phyloP scores from a whole-genome alignment of 2,329 filamentous ascomycete species.

The Albophoma yamanashiensis region DNA sequence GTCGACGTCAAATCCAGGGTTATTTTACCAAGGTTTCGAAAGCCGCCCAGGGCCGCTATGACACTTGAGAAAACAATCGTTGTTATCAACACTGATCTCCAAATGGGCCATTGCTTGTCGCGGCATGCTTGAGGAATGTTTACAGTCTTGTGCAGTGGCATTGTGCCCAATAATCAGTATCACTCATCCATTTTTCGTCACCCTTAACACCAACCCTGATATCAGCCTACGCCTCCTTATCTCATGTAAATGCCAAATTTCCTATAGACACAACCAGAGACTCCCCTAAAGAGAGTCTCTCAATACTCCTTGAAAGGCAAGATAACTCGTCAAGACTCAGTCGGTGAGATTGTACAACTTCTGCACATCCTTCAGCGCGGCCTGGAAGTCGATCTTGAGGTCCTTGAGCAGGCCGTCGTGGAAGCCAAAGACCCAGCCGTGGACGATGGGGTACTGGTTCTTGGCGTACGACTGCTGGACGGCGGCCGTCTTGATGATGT shows the following conservation, averaged over 20 bases:
- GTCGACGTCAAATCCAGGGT: no score
- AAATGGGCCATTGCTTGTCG: no score
- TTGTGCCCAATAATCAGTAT: background rate
- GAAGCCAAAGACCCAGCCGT: constrained; percentile 66
- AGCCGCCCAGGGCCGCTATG: no score
- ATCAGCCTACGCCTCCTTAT: background rate
- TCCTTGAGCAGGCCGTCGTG: constrained; percentile 56
- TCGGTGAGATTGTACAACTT: constrained; percentile 52
- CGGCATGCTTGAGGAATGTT: no score
- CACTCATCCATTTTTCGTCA: background rate
- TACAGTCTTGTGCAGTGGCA: background rate
- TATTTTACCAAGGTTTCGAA: no score
- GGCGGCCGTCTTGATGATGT: constrained; percentile 67
- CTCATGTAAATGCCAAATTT: background rate
- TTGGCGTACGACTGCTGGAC: constrained; percentile 61
- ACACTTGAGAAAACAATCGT: no score
- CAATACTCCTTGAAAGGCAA: background rate
- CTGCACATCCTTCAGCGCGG: constrained; percentile 44
- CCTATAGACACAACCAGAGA: background rate
- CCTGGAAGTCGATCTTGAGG: constrained; percentile 50
- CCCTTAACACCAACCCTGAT: background rate
- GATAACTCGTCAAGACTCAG: background rate
- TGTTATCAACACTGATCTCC: no score
- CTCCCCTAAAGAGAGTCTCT: background rate
- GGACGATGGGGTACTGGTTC: constrained; percentile 57